Percentiles rank a stretch among this genome's conserved stretches.
phyloP scores from a whole-genome alignment of 129 eudicot species.

The Tanacetum coccineum region DNA sequence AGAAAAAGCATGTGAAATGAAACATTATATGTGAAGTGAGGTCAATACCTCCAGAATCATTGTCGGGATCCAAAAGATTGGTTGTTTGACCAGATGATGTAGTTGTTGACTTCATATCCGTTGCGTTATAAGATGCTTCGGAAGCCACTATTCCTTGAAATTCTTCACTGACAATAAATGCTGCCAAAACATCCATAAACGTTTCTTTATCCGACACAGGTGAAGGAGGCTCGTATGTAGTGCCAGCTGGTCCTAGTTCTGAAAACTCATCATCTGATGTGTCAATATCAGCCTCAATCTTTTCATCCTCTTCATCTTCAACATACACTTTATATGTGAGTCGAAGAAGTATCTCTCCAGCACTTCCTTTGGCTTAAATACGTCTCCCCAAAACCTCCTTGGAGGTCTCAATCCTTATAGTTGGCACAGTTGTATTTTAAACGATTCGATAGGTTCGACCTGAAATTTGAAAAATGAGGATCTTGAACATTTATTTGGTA shows the following conservation, averaged over 20 bases:
- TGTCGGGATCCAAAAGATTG: slow-evolving; percentile 31
- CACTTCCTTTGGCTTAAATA: slow-evolving; percentile 45
- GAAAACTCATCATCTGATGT: slow-evolving; percentile 61
- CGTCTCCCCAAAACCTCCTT: slow-evolving; percentile 83
- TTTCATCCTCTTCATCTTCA: slow-evolving; percentile 92
- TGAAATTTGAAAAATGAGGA: slow-evolving; percentile 18
- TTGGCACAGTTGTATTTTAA: slow-evolving; percentile 84
- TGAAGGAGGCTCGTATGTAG: slow-evolving; percentile 35
- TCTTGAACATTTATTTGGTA: background rate
- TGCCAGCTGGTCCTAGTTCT: slow-evolving; percentile 39
- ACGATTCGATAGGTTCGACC: slow-evolving; percentile 82
- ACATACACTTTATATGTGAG: slow-evolving; percentile 90
- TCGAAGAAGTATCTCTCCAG: slow-evolving; percentile 73
- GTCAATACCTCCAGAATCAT: slow-evolving; percentile 40
- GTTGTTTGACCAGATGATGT: slow-evolving; percentile 28
- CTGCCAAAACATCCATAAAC: slow-evolving; percentile 81
- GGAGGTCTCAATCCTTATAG: slow-evolving; percentile 65
- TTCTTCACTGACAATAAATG: slow-evolving; percentile 84
- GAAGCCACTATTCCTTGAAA: slow-evolving; percentile 88
- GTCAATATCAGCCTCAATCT: slow-evolving; percentile 22
- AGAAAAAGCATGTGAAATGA: background rate
- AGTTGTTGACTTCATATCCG: slow-evolving; percentile 22
- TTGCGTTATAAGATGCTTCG: slow-evolving; percentile 43
- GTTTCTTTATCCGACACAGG: slow-evolving; percentile 53
- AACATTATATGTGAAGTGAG: background rate